Percentiles rank a stretch among this genome's conserved stretches.
Conservation (phyloP, 371 early-diverging fungal species). For the Nosema muscidifuracis region DNA sequence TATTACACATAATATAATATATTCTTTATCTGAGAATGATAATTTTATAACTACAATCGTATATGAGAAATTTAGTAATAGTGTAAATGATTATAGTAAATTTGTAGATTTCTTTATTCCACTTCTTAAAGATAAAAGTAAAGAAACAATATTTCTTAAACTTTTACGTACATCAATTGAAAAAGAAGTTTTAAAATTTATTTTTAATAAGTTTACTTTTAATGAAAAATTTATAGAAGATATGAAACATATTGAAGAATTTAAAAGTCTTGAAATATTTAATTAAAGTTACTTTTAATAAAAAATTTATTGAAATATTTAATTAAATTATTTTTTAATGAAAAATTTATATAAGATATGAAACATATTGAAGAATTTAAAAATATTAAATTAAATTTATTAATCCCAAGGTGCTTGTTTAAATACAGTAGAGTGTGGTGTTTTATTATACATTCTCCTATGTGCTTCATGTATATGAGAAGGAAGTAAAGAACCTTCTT, state of each 20-base stretch:
- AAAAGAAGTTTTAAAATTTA: constrained; percentile 4
- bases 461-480: constrained; percentile 81
- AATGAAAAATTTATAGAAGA: constrained; percentile 2
- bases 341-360: background rate
- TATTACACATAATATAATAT: constrained; percentile 25
- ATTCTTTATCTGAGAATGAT: constrained; percentile 27
- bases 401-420: constrained; percentile 49
- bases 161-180: background rate
- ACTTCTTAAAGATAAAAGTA: constrained; percentile 27
- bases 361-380: background rate
- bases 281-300: background rate
- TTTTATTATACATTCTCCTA: constrained; percentile 68
- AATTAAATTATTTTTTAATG: background rate
- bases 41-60: constrained; percentile 39
- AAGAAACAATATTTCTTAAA: constrained; percentile 32
- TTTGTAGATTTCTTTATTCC: constrained; percentile 17
- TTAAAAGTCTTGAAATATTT: constrained; percentile 9
- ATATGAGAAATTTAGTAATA: constrained; percentile 36
- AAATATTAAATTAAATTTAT: background rate
- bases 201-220: constrained; percentile 10
- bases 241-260: background rate
- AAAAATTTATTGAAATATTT: background rate
- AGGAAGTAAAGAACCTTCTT: constrained; percentile 66
- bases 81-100: background rate
- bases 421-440: constrained; percentile 57